Conservation (phyloP, 768 basidiomycete genomes). For the Calocybe cyanea region DNA sequence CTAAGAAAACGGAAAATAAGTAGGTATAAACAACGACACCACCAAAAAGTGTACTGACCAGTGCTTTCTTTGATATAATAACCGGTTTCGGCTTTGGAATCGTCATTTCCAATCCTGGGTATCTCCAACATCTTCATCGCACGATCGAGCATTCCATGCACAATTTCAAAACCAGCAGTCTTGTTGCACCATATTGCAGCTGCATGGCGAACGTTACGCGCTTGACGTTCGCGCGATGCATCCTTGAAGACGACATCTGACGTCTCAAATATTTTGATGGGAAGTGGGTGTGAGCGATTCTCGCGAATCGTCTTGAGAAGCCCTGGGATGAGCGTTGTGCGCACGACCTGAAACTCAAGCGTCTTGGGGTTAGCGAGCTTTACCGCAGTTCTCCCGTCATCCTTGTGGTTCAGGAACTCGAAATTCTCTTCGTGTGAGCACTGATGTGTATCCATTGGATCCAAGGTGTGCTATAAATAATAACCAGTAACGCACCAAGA, state of each 20-base stretch:
- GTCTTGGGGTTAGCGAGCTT: slow-evolving; percentile 97
- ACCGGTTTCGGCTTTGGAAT: slow-evolving; percentile 59
- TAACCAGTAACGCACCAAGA: slow-evolving; percentile 57
- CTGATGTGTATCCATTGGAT: slow-evolving; percentile 35
- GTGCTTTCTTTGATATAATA: slow-evolving; percentile 89
- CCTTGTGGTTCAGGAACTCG: slow-evolving; percentile 81
- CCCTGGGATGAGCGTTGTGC: slow-evolving; percentile 93
- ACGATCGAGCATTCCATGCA: slow-evolving; percentile 91
- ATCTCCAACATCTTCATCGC: slow-evolving; percentile 96
- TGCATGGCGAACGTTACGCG: slow-evolving; percentile 84
- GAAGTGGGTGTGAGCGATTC: slow-evolving; percentile 90
- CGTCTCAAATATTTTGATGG: slow-evolving; percentile 91
- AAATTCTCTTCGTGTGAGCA: slow-evolving; percentile 99
- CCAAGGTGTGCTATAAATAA: neutral
- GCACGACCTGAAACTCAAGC: slow-evolving; percentile 95
- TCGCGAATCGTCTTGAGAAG: slow-evolving; percentile 96
- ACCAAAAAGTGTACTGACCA: slow-evolving; percentile 51
- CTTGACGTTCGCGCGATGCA: slow-evolving; percentile 66
- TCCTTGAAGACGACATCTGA: slow-evolving; percentile 95
- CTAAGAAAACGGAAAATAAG: slow-evolving; percentile 34
- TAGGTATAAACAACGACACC: neutral
- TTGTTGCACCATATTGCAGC: slow-evolving; percentile 96
- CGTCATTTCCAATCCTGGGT: slow-evolving; percentile 62
- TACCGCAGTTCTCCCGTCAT: slow-evolving; percentile 78
- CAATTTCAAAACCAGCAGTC: slow-evolving; percentile 94